phyloP scores from a whole-genome alignment of 495 filamentous ascomycete species.

The Sordaria brevicollis region DNA sequence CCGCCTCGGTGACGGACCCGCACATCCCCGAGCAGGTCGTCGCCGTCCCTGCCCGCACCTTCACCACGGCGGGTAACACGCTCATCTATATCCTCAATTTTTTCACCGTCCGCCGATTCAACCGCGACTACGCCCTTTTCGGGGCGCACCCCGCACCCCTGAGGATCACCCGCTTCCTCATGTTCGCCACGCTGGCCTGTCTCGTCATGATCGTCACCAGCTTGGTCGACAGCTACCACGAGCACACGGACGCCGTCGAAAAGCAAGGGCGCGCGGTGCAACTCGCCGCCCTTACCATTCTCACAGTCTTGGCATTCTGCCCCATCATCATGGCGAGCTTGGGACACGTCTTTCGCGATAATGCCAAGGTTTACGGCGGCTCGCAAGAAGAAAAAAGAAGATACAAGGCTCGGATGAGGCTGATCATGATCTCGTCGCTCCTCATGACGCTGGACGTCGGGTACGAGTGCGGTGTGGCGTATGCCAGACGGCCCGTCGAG shows the following conservation, averaged over 20 bases:
- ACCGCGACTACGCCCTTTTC: conserved; percentile 58
- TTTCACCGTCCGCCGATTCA: conserved; percentile 59
- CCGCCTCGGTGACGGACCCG: conserved; percentile 22
- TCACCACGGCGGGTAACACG: conserved; percentile 60
- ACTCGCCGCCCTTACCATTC: conserved; percentile 51
- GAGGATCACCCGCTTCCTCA: conserved; percentile 41
- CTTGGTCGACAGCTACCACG: conserved; percentile 50
- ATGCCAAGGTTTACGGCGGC: background rate
- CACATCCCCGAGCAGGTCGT: background rate
- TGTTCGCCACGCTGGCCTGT: conserved; percentile 45
- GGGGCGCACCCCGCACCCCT: conserved; percentile 48
- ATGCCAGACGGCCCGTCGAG: background rate
- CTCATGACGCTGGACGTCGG: conserved; percentile 5
- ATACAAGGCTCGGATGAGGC: background rate
- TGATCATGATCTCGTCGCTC: background rate
- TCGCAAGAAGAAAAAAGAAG: background rate
- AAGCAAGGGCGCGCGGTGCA: conserved; percentile 48
- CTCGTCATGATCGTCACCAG: conserved; percentile 57
- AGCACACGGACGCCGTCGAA: conserved; percentile 23
- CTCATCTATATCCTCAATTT: conserved; percentile 67
- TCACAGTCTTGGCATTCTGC: conserved; percentile 55
- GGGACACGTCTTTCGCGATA: background rate
- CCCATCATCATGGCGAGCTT: conserved; percentile 33
- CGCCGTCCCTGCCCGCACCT: conserved; percentile 54
- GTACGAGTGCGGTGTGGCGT: conserved; percentile 4